Evolutionary conservation across 495 filamentous ascomycete species (phyloP), one percentile per base, ranked within the genome.

Genomic region (Penicillium silybi): DNA sequence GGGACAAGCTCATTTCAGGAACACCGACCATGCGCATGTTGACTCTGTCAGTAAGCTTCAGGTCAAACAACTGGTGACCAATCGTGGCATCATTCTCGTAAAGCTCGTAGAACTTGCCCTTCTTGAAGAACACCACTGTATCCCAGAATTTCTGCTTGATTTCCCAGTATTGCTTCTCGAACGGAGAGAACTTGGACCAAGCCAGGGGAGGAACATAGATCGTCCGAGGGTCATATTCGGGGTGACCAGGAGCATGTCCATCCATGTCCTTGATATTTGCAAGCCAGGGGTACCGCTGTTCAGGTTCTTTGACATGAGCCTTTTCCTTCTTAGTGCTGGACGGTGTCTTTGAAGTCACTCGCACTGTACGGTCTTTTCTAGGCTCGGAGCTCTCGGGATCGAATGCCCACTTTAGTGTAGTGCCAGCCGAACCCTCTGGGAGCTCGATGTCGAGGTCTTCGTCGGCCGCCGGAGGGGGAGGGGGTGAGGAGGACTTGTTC

Each of bases 11-110:
- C 68, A 87, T 86, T 67, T 97, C 92, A 0, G 92, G 92, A 1
- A 96, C 92, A 50, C 90, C 91, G 16, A 95, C 91, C 90, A 96
- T 96, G 41, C 92, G 89, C 95, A 99, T 99, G 68, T 99, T 99
- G 58, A 99, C 92, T 54, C 93, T 82, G 58, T 97, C 95, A 0
- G 95, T 99, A 53, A 97, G 86, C 72, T 99, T 99, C 27, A 99
- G 77, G 66, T 99, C 93, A 63, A 99, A 99, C 20, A 96, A 76
- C 68, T 97, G 93, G 64, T 97, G 90, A 11, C 95, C 95, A 48
- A 99, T 89, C 0, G 92, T 97, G 13, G 93, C 93, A 74, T 99
- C 93, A 54, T 96, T 95, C 64, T 99, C 95, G 65, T 97, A 99
- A 0, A 99, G 79, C 65, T 99, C 93, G 67, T 96, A 99, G 71